Evolutionary conservation across 306 rosid species (phyloP).

Genomic region (Pyrus betulifolia): DNA sequence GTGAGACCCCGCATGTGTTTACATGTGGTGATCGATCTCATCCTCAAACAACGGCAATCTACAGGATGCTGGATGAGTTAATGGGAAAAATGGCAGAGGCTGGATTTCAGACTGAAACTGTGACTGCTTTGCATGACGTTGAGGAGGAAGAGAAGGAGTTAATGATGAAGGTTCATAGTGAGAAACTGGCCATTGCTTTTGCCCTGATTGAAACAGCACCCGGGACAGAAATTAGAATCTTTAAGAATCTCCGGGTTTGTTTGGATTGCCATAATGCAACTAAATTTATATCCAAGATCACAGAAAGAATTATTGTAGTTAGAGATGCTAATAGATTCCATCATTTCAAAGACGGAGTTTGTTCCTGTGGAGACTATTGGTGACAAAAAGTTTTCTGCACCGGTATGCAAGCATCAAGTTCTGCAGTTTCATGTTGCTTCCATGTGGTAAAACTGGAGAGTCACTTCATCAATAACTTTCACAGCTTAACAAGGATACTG

Average conservation of each 20-base stretch:
- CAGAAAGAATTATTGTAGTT: conserved; percentile 75
- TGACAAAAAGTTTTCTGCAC: conserved; percentile 32
- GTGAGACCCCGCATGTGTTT: conserved; percentile 60
- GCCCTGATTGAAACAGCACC: conserved; percentile 76
- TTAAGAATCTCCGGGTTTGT: conserved; percentile 94
- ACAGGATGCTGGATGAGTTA: conserved; percentile 76
- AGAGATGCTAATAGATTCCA: conserved; percentile 97
- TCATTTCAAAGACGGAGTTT: conserved; percentile 74
- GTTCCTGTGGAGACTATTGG: conserved; percentile 95
- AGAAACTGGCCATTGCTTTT: conserved; percentile 88
- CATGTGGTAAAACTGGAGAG: background rate
- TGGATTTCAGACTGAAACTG: conserved; percentile 71
- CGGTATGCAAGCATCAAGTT: conserved; percentile 10
- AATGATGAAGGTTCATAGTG: conserved; percentile 79
- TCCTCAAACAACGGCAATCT: conserved; percentile 63
- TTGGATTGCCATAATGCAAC: conserved; percentile 89
- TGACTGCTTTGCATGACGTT: conserved; percentile 78
- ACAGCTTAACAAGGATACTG: background rate
- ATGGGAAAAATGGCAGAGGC: conserved; percentile 71
- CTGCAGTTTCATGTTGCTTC: conserved; percentile 18
- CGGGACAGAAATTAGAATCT: conserved; percentile 78
- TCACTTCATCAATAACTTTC: background rate
- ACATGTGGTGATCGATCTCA: conserved; percentile 74
- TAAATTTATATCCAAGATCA: conserved; percentile 80
- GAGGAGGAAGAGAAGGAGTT: conserved; percentile 98